These are phyloP conservation scores for Globisporangium okanoganense DNA, from an alignment of 352 stramenopile species.

Conservation along the genomic window DNA sequence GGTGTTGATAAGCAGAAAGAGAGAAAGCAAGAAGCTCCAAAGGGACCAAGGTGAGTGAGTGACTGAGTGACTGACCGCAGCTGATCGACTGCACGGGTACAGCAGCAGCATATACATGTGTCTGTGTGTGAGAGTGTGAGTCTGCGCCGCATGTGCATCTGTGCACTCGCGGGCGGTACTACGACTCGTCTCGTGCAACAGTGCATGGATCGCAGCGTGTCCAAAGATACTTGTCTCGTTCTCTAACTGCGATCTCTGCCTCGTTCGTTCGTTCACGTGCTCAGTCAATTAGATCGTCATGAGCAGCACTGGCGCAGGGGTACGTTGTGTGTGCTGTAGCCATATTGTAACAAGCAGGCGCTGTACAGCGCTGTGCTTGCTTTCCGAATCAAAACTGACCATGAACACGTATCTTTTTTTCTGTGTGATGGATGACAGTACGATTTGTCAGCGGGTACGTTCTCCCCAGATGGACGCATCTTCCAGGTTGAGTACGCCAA, in stretches of 20 bases:
- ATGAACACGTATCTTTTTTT: background rate
- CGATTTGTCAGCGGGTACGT: slow-evolving; percentile 90
- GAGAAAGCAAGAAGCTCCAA: background rate
- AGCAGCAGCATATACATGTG: background rate
- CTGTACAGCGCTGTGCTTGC: no score
- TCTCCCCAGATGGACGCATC: slow-evolving; percentile 97
- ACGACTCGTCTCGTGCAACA: background rate
- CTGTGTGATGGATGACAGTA: slow-evolving; percentile 42
- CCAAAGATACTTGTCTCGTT: no score
- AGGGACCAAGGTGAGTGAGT: background rate
- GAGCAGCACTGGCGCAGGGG: slow-evolving; percentile 81
- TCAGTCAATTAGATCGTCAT: slow-evolving; percentile 27
- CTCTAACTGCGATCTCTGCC: background rate
- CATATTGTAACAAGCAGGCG: background rate
- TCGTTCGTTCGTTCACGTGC: background rate
- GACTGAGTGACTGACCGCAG: no score
- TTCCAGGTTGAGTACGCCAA: slow-evolving; percentile 99
- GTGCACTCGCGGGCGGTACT: background rate
- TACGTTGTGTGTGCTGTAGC: slow-evolving; percentile 15
- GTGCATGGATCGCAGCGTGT: no score
- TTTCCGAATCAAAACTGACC: background rate
- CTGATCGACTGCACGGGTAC: no score
- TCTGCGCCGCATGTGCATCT: background rate
- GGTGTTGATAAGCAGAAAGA: background rate
- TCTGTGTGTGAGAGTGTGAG: no score